These are phyloP conservation scores for Ogataea angusta DNA, from an alignment of 805 yeast genomes.

Conservation along the genomic window DNA sequence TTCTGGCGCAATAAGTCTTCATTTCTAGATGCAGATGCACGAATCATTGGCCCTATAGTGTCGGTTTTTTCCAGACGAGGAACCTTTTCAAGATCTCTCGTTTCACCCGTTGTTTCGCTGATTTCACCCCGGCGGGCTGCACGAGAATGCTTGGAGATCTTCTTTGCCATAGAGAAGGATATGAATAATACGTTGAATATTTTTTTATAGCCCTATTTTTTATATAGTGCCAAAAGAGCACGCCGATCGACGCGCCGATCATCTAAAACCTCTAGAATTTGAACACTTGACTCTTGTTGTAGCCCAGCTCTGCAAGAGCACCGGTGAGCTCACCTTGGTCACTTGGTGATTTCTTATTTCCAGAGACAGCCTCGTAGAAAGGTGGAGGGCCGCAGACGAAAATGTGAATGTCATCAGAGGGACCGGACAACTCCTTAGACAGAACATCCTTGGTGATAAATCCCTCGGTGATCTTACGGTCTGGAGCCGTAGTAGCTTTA, in stretches of 20 bases:
- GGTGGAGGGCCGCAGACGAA: slow-evolving; percentile 97
- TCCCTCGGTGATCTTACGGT: slow-evolving; percentile 63
- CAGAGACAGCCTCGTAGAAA: slow-evolving; percentile 82
- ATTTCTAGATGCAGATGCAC: slow-evolving; percentile 58
- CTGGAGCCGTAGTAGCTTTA: slow-evolving; percentile 38
- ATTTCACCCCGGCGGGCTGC: slow-evolving; percentile 72
- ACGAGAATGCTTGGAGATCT: slow-evolving; percentile 64
- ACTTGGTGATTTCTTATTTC: slow-evolving; percentile 75
- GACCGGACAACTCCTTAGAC: slow-evolving; percentile 55
- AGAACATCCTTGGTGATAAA: slow-evolving; percentile 76
- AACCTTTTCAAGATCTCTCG: slow-evolving; percentile 46
- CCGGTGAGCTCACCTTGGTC: slow-evolving; percentile 97
- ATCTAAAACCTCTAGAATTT: slow-evolving; percentile 55
- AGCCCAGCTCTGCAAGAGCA: slow-evolving; percentile 83
- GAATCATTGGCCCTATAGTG: slow-evolving; percentile 58
- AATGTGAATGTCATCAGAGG: slow-evolving; percentile 62
- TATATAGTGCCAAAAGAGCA: no score
- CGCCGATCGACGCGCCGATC: no score
- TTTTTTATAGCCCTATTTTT: no score
- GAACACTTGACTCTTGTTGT: slow-evolving; percentile 80
- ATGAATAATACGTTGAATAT: background rate
- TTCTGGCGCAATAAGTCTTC: slow-evolving; percentile 59
- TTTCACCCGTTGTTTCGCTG: slow-evolving; percentile 33
- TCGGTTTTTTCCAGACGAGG: slow-evolving; percentile 63
- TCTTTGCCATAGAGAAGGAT: slow-evolving; percentile 23